phyloP scores from a whole-genome alignment of 2,329 filamentous ascomycete species.

The Talaromyces marneffei region DNA sequence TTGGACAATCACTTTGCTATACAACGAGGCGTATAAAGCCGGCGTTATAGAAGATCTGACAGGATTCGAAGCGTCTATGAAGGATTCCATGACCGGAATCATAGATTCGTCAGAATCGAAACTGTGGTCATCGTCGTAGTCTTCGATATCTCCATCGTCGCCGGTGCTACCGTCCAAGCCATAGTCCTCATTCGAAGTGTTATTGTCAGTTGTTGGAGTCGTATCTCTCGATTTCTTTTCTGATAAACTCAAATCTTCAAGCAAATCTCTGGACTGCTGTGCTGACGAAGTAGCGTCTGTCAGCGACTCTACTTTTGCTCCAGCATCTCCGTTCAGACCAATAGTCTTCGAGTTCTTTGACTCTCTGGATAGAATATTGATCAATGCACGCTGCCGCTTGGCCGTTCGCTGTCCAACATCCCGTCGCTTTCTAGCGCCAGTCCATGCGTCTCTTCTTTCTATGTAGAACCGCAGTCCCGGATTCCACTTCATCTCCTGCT shows the following conservation, averaged over 20 bases:
- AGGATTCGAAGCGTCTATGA: slow-evolving; percentile 67
- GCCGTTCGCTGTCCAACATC: background rate
- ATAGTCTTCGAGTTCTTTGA: background rate
- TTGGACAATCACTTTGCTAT: slow-evolving; percentile 80
- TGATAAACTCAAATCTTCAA: slow-evolving; percentile 7
- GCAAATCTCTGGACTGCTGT: background rate
- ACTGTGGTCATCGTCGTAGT: slow-evolving; percentile 16
- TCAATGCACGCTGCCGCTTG: background rate
- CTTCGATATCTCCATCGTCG: slow-evolving; percentile 1
- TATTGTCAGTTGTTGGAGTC: background rate
- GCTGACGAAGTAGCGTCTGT: background rate
- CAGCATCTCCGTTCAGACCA: background rate
- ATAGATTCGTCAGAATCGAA: slow-evolving; percentile 50
- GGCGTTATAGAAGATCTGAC: slow-evolving; percentile 73
- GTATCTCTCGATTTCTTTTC: slow-evolving; percentile 1
- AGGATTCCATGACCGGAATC: slow-evolving; percentile 65
- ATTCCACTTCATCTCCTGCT: slow-evolving; percentile 70
- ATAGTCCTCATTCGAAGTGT: background rate
- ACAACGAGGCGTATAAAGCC: slow-evolving; percentile 71
- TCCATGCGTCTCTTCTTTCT: slow-evolving; percentile 76
- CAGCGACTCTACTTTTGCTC: background rate
- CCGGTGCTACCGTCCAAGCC: slow-evolving; percentile 2
- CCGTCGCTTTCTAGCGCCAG: slow-evolving; percentile 53
- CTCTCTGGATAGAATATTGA: background rate
- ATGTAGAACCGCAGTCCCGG: slow-evolving; percentile 74